A percentile compares a stretch with the other conserved stretches of the same genome.
These are phyloP conservation scores for Eucalyptus cloeziana DNA, from an alignment of 345 rosid species.

Conservation along the genomic window DNA sequence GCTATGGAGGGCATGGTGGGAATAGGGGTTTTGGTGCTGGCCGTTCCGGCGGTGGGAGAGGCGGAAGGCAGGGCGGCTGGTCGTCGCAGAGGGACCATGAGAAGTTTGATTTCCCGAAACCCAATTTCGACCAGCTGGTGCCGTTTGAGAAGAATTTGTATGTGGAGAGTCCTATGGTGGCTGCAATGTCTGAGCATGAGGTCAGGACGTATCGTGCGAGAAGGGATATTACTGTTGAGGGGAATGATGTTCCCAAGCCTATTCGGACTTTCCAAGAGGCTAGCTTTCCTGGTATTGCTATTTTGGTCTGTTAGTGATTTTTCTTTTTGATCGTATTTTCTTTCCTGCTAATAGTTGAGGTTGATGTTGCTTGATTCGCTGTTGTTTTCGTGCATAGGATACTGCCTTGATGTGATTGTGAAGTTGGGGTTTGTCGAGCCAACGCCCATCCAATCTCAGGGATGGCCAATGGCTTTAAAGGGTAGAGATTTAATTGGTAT, in stretches of 20 bases:
- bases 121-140: constrained; percentile 62
- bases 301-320: not conserved
- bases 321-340: not conserved
- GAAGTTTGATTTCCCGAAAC: constrained; percentile 50
- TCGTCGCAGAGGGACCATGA: constrained; percentile 48
- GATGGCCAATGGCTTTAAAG: constrained; percentile 98
- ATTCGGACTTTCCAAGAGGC: constrained; percentile 70
- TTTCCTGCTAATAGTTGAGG: not conserved
- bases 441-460: constrained; percentile 89
- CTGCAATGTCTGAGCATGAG: constrained; percentile 66
- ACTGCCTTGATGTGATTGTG: constrained; percentile 75
- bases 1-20: constrained; percentile 4
- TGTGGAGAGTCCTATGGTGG: constrained; percentile 47
- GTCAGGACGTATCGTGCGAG: constrained; percentile 39
- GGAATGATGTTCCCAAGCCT: constrained; percentile 79
- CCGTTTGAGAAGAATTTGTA: constrained; percentile 91
- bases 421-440: constrained; percentile 90
- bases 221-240: constrained; percentile 72
- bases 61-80: constrained; percentile 46
- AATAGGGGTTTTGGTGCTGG: constrained; percentile 11
- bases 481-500: constrained; percentile 91
- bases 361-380: not conserved
- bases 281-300: constrained; percentile 61
- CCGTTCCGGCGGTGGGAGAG: constrained; percentile 13
- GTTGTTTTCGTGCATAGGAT: constrained; percentile 9